Conservation (phyloP, 2,329 filamentous ascomycete genomes). For the Phyllosticta citribraziliensis region DNA sequence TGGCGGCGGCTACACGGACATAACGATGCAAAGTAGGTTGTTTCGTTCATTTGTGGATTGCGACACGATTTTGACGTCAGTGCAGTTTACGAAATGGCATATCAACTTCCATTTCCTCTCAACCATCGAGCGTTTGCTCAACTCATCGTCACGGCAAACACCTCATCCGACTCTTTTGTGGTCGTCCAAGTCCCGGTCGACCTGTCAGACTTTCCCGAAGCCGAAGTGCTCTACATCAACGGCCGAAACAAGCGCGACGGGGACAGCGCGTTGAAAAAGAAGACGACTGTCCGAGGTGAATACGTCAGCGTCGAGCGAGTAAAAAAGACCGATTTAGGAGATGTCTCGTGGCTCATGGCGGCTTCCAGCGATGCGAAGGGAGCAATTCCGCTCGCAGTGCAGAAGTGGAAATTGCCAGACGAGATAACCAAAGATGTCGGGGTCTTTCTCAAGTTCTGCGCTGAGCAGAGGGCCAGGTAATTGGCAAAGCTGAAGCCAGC, state of each 20-base stretch:
- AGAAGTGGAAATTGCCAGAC: constrained; percentile 53
- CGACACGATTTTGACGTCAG: neutral
- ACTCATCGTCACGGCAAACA: constrained; percentile 46
- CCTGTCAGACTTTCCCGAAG: constrained; percentile 21
- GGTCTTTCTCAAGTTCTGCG: constrained; percentile 48
- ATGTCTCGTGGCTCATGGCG: constrained; percentile 67
- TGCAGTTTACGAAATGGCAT: constrained; percentile 53
- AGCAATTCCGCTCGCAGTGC: constrained; percentile 53
- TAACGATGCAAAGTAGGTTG: constrained; percentile 30
- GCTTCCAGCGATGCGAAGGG: constrained; percentile 64
- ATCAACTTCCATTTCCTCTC: constrained; percentile 51
- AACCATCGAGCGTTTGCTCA: constrained; percentile 57
- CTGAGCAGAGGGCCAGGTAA: neutral
- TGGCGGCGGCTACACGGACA: constrained; percentile 17
- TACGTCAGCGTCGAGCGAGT: constrained; percentile 60
- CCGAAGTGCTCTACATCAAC: constrained; percentile 20
- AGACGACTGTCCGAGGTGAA: constrained; percentile 44
- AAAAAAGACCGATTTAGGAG: constrained; percentile 17
- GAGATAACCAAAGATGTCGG: constrained; percentile 63
- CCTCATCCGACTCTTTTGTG: constrained; percentile 17
- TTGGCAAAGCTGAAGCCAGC: neutral
- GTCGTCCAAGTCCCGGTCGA: constrained; percentile 31
- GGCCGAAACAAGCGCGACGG: constrained; percentile 13
- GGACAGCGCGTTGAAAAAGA: constrained; percentile 13
- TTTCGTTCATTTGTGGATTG: neutral